Evolutionary conservation across 2,329 filamentous ascomycete genomes (phyloP).

Genomic region (Penicillium sp.): DNA sequence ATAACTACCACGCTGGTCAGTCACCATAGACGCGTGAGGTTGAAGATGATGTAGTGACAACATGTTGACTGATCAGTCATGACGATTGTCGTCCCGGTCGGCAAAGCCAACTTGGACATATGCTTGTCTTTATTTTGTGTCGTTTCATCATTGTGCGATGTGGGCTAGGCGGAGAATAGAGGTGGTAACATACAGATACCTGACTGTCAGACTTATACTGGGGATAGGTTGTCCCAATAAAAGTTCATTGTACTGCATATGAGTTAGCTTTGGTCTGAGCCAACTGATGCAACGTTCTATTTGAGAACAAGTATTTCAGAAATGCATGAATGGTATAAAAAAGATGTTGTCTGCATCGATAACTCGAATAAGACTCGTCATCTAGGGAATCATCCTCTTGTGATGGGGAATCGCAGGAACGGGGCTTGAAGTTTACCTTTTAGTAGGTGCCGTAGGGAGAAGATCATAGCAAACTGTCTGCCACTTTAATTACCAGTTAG

Average conservation of each 20-base stretch:
- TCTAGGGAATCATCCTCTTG: constrained; percentile 52
- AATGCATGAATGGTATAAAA: constrained; percentile 54
- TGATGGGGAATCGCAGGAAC: too few relatives aligned
- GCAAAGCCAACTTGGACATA: constrained; percentile 72
- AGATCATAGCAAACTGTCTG: constrained; percentile 1
- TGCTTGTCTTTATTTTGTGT: constrained; percentile 84
- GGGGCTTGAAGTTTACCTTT: too few relatives aligned
- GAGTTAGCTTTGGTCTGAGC: too few relatives aligned
- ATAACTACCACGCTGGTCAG: too few relatives aligned
- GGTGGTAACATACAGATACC: constrained; percentile 22
- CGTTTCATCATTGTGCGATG: constrained; percentile 69
- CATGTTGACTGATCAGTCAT: constrained; percentile 39
- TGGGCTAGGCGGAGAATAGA: constrained; percentile 17
- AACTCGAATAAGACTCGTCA: constrained; percentile 59
- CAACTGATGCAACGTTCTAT: too few relatives aligned
- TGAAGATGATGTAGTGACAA: too few relatives aligned
- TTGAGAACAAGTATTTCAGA: constrained; percentile 36
- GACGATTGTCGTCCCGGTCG: constrained; percentile 46
- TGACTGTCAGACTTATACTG: too few relatives aligned
- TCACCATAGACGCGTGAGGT: constrained; percentile 11
- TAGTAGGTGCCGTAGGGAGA: constrained; percentile 20
- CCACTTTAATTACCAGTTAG: too few relatives aligned
- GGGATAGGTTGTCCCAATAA: too few relatives aligned
- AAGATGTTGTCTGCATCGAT: constrained; percentile 52
- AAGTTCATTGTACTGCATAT: constrained; percentile 1